Evolutionary conservation across 1,284 basidiomycete genomes (phyloP), one percentile per base, ranked within the genome.

Genomic region (Trametes polyzona): DNA sequence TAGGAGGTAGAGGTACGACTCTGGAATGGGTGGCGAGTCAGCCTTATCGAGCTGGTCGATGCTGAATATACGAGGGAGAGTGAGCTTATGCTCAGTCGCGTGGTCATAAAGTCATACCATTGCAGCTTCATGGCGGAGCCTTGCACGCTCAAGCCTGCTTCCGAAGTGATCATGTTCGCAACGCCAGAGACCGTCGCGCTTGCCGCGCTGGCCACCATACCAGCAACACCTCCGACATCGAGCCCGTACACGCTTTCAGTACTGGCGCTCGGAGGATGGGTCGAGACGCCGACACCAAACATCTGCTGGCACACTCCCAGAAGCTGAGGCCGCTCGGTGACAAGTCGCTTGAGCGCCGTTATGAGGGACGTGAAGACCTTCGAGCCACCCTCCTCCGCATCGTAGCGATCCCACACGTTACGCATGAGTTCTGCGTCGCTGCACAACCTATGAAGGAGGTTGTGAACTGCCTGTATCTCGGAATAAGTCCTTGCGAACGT

Each of bases 21-120:
- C 95, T 0, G 95, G 95, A 47, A 96, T 93, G 0, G 84, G 78
- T 0, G 97, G 97, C 0, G 96, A 87, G 66, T 99, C 97, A 0
- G 93, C 88, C 73, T 99, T 97, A 76, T 98, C 95, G 16, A 96
- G 84, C 71, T 97, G 95, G 69, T 98, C 95, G 65, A 98, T 96
- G 69, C 95, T 96, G 63, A 21, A 33, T 9, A n/a, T 37, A 27
- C 27, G 30, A 51, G 35, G 47, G 24, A 29, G 57, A 33, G 37
- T 27, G 16, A n/a, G n/a, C n/a, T n/a, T n/a, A n/a, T n/a, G n/a
- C n/a, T n/a, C n/a, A n/a, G n/a, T n/a, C n/a, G n/a, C n/a, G n/a
- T n/a, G n/a, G n/a, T n/a, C n/a, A n/a, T n/a, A n/a, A n/a, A n/a
- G n/a, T n/a, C 85, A 55, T 65, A 93, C 88, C 92, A 92, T 70